These are phyloP conservation scores for Dendryphion nanum DNA, from an alignment of 2,329 filamentous ascomycete genomes.

Conservation along the genomic window DNA sequence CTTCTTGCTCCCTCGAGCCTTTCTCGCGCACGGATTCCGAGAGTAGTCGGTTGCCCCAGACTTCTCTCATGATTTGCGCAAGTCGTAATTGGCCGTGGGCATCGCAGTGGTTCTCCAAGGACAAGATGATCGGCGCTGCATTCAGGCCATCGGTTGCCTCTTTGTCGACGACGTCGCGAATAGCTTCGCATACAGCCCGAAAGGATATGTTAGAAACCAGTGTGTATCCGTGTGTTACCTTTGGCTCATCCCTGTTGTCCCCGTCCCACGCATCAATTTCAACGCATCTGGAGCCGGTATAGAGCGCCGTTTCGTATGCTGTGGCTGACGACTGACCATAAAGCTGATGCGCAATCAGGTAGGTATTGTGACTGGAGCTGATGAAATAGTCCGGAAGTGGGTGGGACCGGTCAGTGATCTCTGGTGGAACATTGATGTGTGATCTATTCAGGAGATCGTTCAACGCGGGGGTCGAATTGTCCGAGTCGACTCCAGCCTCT, in stretches of 20 bases:
- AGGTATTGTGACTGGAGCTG: constrained; percentile 72
- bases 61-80: constrained; percentile 64
- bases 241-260: constrained; percentile 60
- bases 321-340: constrained; percentile 61
- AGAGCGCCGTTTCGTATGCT: constrained; percentile 63
- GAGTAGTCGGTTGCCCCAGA: constrained; percentile 61
- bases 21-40: constrained; percentile 57
- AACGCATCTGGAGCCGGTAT: constrained; percentile 65
- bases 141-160: constrained; percentile 51
- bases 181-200: constrained; percentile 63
- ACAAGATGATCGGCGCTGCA: constrained; percentile 61
- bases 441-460: constrained; percentile 55
- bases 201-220: constrained; percentile 66
- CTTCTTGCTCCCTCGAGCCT: constrained; percentile 56
- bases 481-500: constrained; percentile 49
- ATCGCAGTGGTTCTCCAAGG: constrained; percentile 66
- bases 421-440: constrained; percentile 57
- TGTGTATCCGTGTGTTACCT: constrained; percentile 70
- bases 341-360: constrained; percentile 68
- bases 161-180: constrained; percentile 60
- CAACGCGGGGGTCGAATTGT: constrained; percentile 48
- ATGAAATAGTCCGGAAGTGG: constrained; percentile 70
- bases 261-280: constrained; percentile 75
- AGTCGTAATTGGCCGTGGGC: constrained; percentile 60
- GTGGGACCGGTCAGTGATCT: constrained; percentile 57